A percentile compares a stretch with the other conserved stretches of the same genome.
Evolutionary conservation across 2,329 filamentous ascomycete genomes (phyloP).

Genomic region (Kalaharituber pfeilii): DNA sequence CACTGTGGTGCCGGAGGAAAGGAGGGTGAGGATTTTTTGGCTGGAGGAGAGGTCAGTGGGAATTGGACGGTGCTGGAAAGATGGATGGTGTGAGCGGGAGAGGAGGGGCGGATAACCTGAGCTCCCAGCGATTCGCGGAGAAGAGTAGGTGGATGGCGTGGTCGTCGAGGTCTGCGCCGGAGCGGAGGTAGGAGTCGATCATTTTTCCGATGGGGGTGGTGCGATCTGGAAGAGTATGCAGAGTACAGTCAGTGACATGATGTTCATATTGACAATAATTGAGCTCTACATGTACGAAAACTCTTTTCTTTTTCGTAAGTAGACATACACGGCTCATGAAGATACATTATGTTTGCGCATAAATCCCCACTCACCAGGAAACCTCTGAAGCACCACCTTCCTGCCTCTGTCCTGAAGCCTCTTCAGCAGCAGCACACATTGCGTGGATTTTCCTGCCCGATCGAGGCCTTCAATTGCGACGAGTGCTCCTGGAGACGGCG

Average conservation of each 20-base stretch:
- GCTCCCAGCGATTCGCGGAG: slow-evolving; percentile 78
- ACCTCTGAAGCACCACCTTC: slow-evolving; percentile 42
- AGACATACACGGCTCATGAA: too few species aligned
- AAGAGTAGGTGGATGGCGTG: slow-evolving; percentile 82
- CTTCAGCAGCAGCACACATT: slow-evolving; percentile 51
- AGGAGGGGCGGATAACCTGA: slow-evolving; percentile 16
- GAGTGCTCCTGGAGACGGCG: slow-evolving; percentile 45
- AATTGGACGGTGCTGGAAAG: slow-evolving; percentile 1
- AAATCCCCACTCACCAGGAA: slow-evolving; percentile 46
- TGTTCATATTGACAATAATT: too few species aligned
- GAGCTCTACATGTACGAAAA: too few species aligned
- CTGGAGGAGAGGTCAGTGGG: slow-evolving; percentile 24
- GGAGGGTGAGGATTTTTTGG: slow-evolving; percentile 35
- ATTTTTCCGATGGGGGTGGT: slow-evolving; percentile 70
- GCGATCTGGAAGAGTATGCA: slow-evolving; percentile 58
- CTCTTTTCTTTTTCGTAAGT: too few species aligned
- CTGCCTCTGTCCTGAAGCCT: slow-evolving; percentile 36
- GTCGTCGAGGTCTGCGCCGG: slow-evolving; percentile 52
- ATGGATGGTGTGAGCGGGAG: not conserved
- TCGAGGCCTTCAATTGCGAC: slow-evolving; percentile 80
- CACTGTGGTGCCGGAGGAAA: slow-evolving; percentile 53
- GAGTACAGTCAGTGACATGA: too few species aligned
- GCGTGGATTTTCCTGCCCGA: slow-evolving; percentile 79
- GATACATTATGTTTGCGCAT: too few species aligned
- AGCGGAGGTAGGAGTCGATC: slow-evolving; percentile 68